phyloP scores from a whole-genome alignment of 2,329 filamentous ascomycete species.

The Fusarium sambucinum region DNA sequence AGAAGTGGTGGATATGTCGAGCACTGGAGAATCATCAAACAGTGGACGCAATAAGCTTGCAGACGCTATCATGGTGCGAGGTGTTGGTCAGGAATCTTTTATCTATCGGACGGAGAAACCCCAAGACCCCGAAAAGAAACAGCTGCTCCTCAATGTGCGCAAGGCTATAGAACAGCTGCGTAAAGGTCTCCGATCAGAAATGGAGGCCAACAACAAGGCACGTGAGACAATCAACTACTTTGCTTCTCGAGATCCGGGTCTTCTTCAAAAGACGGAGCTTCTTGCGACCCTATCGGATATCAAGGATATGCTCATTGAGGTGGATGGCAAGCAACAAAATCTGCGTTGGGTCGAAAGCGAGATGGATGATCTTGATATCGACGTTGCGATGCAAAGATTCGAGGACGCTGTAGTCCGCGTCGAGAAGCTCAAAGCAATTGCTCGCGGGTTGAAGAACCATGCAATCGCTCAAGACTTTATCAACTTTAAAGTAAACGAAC shows the following conservation, averaged over 20 bases:
- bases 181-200: slow-evolving; percentile 85
- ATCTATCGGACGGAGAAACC: slow-evolving; percentile 92
- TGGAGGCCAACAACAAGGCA: slow-evolving; percentile 86
- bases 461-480: slow-evolving; percentile 91
- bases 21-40: slow-evolving; percentile 67
- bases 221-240: slow-evolving; percentile 90
- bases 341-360: slow-evolving; percentile 95
- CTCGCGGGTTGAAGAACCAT: slow-evolving; percentile 85
- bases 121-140: slow-evolving; percentile 81
- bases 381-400: slow-evolving; percentile 90
- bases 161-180: slow-evolving; percentile 94
- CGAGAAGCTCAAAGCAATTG: slow-evolving; percentile 85
- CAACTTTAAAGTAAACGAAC: slow-evolving; percentile 88
- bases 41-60: slow-evolving; percentile 71
- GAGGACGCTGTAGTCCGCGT: slow-evolving; percentile 86
- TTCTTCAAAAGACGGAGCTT: slow-evolving; percentile 82
- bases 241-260: slow-evolving; percentile 79
- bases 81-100: slow-evolving; percentile 88
- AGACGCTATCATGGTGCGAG: slow-evolving; percentile 90
- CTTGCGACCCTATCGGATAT: slow-evolving; percentile 82
- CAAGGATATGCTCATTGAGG: slow-evolving; percentile 92
- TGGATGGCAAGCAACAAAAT: slow-evolving; percentile 96
- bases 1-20: slow-evolving; percentile 89
- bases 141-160: slow-evolving; percentile 87
- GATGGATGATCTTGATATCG: slow-evolving; percentile 95